Conservation (phyloP, 1,139 yeast species). For the Sugiyamaella sp. region DNA sequence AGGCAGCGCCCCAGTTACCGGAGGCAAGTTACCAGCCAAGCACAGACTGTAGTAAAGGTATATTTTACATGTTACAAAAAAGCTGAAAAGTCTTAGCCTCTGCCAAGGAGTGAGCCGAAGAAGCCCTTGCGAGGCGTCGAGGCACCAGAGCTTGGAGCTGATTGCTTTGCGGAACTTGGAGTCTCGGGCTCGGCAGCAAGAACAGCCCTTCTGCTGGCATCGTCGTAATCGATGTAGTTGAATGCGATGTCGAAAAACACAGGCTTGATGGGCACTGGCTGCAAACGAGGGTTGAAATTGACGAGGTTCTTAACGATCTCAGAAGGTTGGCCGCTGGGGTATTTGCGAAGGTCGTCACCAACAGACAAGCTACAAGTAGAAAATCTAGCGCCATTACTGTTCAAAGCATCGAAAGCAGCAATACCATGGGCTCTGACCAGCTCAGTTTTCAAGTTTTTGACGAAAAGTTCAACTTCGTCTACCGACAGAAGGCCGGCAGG, state of each 20-base stretch:
- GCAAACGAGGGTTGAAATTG: constrained; percentile 50
- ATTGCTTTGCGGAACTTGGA: neutral
- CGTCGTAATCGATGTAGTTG: constrained; percentile 59
- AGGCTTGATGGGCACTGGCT: constrained; percentile 77
- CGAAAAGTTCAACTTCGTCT: constrained; percentile 43
- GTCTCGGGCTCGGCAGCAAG: constrained; percentile 1
- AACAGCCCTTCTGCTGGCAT: constrained; percentile 16
- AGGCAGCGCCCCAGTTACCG: too few relatives aligned
- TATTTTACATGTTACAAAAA: constrained; percentile 6
- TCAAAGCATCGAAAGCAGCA: constrained; percentile 49
- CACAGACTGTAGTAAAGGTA: neutral
- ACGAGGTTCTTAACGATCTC: constrained; percentile 50
- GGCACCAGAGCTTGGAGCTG: constrained; percentile 10
- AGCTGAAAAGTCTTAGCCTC: neutral
- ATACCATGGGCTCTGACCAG: constrained; percentile 53
- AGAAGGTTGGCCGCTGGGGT: constrained; percentile 44
- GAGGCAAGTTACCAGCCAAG: too few relatives aligned
- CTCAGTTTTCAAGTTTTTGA: constrained; percentile 39
- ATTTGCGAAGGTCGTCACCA: constrained; percentile 55
- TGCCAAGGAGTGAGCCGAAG: constrained; percentile 22
- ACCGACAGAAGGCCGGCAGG: constrained; percentile 44
- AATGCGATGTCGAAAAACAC: constrained; percentile 88
- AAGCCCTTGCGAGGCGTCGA: constrained; percentile 22
- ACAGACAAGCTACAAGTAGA: constrained; percentile 36
- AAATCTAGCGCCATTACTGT: constrained; percentile 20